phyloP scores from a whole-genome alignment of 345 rosid genomes.

The Rubroshorea leprosula region DNA sequence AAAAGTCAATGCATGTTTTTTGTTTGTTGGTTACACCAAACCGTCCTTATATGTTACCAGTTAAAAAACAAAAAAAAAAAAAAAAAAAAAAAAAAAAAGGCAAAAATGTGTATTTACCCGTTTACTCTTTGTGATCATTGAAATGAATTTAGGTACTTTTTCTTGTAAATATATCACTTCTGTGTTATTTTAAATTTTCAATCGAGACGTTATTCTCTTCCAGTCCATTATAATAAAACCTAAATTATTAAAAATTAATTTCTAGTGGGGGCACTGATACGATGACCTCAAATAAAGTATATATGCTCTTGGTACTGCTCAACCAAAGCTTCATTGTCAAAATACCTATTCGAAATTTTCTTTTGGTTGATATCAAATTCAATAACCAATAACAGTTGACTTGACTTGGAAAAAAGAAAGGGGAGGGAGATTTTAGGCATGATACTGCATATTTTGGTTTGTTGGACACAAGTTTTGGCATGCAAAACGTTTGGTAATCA shows the following conservation, averaged over 20 bases:
- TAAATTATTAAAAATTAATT: too few relatives aligned
- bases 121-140: too few relatives aligned
- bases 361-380: neutral
- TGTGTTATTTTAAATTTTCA: neutral
- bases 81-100: too few relatives aligned
- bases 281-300: neutral
- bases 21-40: too few relatives aligned
- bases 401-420: neutral
- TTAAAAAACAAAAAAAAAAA: too few relatives aligned
- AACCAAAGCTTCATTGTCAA: neutral
- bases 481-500: neutral
- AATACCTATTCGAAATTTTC: neutral
- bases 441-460: neutral
- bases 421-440: neutral
- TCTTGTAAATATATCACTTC: too few relatives aligned
- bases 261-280: neutral
- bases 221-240: too few relatives aligned
- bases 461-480: neutral
- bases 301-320: neutral
- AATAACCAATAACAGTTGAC: neutral
- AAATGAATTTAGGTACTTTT: too few relatives aligned
- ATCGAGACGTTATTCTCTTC: neutral
- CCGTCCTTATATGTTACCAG: too few relatives aligned
- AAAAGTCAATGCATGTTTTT: too few relatives aligned
- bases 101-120: too few relatives aligned